Evolutionary conservation across 495 filamentous ascomycete genomes (phyloP).

Genomic region (Geoglossum glabrum): DNA sequence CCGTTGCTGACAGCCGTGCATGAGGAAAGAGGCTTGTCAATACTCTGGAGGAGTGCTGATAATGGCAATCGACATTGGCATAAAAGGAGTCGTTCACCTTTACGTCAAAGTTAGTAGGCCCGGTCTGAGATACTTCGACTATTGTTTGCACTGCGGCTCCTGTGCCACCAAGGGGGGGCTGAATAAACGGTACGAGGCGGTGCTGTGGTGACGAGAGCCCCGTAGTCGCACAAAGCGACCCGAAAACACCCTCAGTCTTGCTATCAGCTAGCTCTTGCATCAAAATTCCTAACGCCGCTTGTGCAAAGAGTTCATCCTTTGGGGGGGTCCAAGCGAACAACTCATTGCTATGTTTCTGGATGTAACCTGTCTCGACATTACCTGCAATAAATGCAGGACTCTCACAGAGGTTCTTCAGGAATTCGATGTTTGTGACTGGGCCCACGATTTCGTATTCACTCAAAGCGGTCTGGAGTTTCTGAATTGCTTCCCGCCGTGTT

Average conservation of each 20-base stretch:
- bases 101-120: conserved; percentile 41
- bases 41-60: conserved; percentile 17
- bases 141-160: conserved; percentile 15
- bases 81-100: conserved; percentile 34
- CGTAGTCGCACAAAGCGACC: conserved; percentile 12
- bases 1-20: conserved; percentile 58
- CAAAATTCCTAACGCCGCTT: conserved; percentile 52
- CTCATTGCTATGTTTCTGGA: conserved; percentile 63
- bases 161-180: conserved; percentile 25
- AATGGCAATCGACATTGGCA: conserved; percentile 23
- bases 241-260: neutral
- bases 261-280: conserved; percentile 17
- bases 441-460: conserved; percentile 87
- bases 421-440: conserved; percentile 82
- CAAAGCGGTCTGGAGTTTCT: conserved; percentile 62
- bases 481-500: conserved; percentile 59
- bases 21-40: conserved; percentile 50
- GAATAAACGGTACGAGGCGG: conserved; percentile 35
- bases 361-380: conserved; percentile 89
- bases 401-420: conserved; percentile 66
- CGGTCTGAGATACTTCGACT: conserved; percentile 46
- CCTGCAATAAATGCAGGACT: conserved; percentile 69
- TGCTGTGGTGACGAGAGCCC: conserved; percentile 37
- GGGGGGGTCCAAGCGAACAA: conserved; percentile 37
- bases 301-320: conserved; percentile 49